A percentile compares a stretch with the other conserved stretches of the same genome.
These are phyloP conservation scores for Theobroma grandiflorum DNA, from an alignment of 441 rosid genomes.

Conservation along the genomic window DNA sequence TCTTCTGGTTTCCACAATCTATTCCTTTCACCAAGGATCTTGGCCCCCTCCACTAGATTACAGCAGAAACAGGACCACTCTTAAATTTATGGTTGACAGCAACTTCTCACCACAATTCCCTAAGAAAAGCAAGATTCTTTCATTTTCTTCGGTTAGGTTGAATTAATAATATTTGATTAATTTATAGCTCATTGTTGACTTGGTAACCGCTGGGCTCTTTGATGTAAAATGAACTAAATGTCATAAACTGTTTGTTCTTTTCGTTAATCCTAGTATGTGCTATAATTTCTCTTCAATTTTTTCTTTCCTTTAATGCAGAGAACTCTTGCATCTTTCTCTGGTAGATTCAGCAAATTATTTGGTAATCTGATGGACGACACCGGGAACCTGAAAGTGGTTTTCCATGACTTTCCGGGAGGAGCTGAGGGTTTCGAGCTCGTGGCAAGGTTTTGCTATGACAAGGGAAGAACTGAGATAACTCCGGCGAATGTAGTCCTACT, in stretches of 20 bases:
- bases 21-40: constrained; percentile 9
- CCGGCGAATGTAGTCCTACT: constrained; percentile 49
- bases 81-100: constrained; percentile 29
- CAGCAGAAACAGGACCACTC: constrained; percentile 16
- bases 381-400: constrained; percentile 48
- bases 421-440: constrained; percentile 63
- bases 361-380: constrained; percentile 23
- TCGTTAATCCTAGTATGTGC: neutral
- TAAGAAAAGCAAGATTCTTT: constrained; percentile 15
- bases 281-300: neutral
- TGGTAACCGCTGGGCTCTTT: constrained; percentile 15
- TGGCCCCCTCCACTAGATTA: constrained; percentile 17
- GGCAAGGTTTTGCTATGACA: constrained; percentile 56
- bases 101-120: constrained; percentile 28
- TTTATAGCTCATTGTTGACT: constrained; percentile 22
- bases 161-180: neutral
- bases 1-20: constrained; percentile 20
- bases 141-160: neutral
- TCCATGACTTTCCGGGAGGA: constrained; percentile 65
- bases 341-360: constrained; percentile 46
- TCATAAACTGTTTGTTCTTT: neutral
- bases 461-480: constrained; percentile 45
- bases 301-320: constrained; percentile 39
- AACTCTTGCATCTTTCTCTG: constrained; percentile 46
- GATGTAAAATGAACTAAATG: neutral